phyloP scores from a whole-genome alignment of 257 asterid species.

The Leonotis leonurus region DNA sequence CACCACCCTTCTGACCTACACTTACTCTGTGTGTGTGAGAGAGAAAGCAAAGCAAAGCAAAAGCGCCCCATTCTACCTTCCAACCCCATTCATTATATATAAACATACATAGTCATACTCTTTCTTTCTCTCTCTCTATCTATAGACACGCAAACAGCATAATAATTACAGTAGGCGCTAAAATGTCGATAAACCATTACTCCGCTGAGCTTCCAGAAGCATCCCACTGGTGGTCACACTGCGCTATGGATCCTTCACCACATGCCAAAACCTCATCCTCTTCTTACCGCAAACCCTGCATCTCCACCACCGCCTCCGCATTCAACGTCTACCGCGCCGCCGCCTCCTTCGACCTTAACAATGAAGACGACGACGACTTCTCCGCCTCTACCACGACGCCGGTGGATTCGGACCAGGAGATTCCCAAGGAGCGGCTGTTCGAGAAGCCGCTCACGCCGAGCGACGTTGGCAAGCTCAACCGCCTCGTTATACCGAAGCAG shows the following conservation, averaged over 20 bases:
- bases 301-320: background rate
- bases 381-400: background rate
- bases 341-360: slow-evolving; percentile 50
- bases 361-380: slow-evolving; percentile 25
- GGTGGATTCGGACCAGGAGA: background rate
- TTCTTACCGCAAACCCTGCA: slow-evolving; percentile 5
- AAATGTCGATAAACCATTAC: slow-evolving; percentile 65
- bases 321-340: background rate
- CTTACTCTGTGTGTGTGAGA: background rate
- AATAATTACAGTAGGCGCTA: background rate
- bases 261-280: slow-evolving; percentile 25
- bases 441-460: slow-evolving; percentile 92
- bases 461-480: slow-evolving; percentile 93
- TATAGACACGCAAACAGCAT: background rate
- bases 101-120: background rate
- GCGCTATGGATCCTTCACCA: slow-evolving; percentile 25
- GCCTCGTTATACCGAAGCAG: slow-evolving; percentile 89
- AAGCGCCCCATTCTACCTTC: slow-evolving; percentile 10
- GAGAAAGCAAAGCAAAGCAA: too few relatives aligned
- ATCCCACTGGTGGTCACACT: slow-evolving; percentile 47
- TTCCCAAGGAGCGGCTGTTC: slow-evolving; percentile 50
- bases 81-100: background rate
- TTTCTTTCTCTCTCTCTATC: background rate
- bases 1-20: background rate
- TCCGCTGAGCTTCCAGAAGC: slow-evolving; percentile 39